phyloP scores from a whole-genome alignment of 345 rosid genomes.

The Pelargonium nanum region DNA sequence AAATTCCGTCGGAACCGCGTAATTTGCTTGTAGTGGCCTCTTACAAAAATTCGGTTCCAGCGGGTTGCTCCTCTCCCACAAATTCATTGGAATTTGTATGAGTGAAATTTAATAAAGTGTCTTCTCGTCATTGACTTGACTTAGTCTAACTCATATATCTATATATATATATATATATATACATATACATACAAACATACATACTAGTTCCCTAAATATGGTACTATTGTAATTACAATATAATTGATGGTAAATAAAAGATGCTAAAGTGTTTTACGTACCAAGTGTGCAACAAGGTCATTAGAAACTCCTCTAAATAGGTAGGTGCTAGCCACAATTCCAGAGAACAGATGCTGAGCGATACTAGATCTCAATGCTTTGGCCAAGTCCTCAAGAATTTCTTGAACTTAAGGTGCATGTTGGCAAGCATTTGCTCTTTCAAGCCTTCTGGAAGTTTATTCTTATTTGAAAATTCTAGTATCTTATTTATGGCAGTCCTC shows the following conservation, averaged over 20 bases:
- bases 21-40: no score
- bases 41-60: no score
- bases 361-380: slow-evolving; percentile 88
- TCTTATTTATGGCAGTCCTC: slow-evolving; percentile 73
- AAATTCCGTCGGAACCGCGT: no score
- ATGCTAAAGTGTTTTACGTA: slow-evolving; percentile 38
- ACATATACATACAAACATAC: no score
- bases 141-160: no score
- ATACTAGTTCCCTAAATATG: no score
- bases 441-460: slow-evolving; percentile 71
- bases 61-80: no score
- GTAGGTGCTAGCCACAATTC: slow-evolving; percentile 45
- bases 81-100: no score
- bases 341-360: slow-evolving; percentile 63
- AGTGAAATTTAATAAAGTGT: not conserved
- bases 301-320: slow-evolving; percentile 65
- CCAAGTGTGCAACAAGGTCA: slow-evolving; percentile 68
- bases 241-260: no score
- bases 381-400: slow-evolving; percentile 75
- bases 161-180: no score
- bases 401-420: slow-evolving; percentile 86
- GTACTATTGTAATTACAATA: no score
- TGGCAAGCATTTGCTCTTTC: slow-evolving; percentile 86
- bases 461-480: slow-evolving; percentile 67
- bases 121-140: no score